Percentiles rank a stretch among this genome's conserved stretches.
These are phyloP conservation scores for Epichloe coenophiala DNA, from an alignment of 2,329 filamentous ascomycete genomes.

Conservation along the genomic window DNA sequence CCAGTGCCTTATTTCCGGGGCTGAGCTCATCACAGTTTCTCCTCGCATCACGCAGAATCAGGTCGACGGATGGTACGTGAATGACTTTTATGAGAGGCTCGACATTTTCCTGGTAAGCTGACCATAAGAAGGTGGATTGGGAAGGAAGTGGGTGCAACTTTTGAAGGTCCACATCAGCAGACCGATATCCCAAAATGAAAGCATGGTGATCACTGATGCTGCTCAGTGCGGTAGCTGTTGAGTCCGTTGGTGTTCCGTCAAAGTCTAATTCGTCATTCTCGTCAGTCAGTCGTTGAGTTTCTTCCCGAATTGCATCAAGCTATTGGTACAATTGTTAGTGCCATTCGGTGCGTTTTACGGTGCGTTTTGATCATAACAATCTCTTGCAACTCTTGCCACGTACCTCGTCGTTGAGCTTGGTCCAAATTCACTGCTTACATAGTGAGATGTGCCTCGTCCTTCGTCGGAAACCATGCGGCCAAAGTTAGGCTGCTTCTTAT, in stretches of 20 bases:
- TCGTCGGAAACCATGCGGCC: slow-evolving; percentile 60
- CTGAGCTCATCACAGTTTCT: slow-evolving; percentile 44
- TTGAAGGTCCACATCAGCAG: slow-evolving; percentile 52
- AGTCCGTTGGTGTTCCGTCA: slow-evolving; percentile 40
- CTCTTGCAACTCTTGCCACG: background rate
- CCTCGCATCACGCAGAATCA: slow-evolving; percentile 46
- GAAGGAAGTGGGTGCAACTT: slow-evolving; percentile 51
- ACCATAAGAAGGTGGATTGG: slow-evolving; percentile 55
- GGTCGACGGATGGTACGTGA: slow-evolving; percentile 54
- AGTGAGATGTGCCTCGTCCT: slow-evolving; percentile 51
- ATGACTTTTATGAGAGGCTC: slow-evolving; percentile 60
- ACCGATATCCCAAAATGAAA: slow-evolving; percentile 62
- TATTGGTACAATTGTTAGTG: slow-evolving; percentile 7
- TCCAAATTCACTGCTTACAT: slow-evolving; percentile 66
- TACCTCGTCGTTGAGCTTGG: slow-evolving; percentile 62
- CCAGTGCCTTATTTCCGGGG: slow-evolving; percentile 43
- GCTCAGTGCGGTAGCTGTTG: slow-evolving; percentile 21
- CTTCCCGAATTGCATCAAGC: slow-evolving; percentile 31
- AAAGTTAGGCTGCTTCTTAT: slow-evolving; percentile 33
- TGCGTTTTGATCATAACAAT: background rate
- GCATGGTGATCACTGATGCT: slow-evolving; percentile 45
- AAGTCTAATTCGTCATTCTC: slow-evolving; percentile 41
- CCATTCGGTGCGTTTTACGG: background rate
- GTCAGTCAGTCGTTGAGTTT: slow-evolving; percentile 32
- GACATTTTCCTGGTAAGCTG: slow-evolving; percentile 58